Percentiles rank a stretch among this genome's conserved stretches.
phyloP scores from a whole-genome alignment of 2,329 filamentous ascomycete species.

The Tolypocladium ophioglossoides region DNA sequence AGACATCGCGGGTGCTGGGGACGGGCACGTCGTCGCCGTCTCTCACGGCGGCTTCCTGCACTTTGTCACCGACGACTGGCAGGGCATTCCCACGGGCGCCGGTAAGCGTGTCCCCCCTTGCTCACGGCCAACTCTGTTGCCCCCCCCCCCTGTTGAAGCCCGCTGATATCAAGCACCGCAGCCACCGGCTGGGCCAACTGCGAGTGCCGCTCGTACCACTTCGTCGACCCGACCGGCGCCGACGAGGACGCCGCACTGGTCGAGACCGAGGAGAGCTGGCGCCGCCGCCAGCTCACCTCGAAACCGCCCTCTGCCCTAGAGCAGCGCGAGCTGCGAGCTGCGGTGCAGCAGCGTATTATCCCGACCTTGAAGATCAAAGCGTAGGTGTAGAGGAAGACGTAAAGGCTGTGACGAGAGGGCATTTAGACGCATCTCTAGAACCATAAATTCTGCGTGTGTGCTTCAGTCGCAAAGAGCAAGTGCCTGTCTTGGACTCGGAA shows the following conservation, averaged over 20 bases:
- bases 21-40: slow-evolving; percentile 62
- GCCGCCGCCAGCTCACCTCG: slow-evolving; percentile 29
- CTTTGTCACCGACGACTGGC: slow-evolving; percentile 75
- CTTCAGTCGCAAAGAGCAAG: neutral
- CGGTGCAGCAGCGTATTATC: slow-evolving; percentile 23
- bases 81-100: slow-evolving; percentile 36
- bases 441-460: neutral
- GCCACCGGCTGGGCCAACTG: slow-evolving; percentile 68
- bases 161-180: slow-evolving; percentile 14
- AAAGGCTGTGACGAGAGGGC: neutral
- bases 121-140: neutral
- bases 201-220: slow-evolving; percentile 59
- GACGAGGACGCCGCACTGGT: slow-evolving; percentile 36
- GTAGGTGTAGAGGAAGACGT: neutral
- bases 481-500: no score
- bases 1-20: slow-evolving; percentile 27
- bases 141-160: neutral
- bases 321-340: slow-evolving; percentile 30
- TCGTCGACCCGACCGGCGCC: slow-evolving; percentile 39
- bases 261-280: slow-evolving; percentile 40
- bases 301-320: slow-evolving; percentile 33
- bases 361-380: slow-evolving; percentile 25
- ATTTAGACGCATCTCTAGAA: neutral
- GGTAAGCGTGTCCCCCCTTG: slow-evolving; percentile 21
- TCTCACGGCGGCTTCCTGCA: slow-evolving; percentile 79